Base-by-base conservation (phyloP, 1,284 basidiomycete genomes). In the Trametes hirsuta region DNA sequence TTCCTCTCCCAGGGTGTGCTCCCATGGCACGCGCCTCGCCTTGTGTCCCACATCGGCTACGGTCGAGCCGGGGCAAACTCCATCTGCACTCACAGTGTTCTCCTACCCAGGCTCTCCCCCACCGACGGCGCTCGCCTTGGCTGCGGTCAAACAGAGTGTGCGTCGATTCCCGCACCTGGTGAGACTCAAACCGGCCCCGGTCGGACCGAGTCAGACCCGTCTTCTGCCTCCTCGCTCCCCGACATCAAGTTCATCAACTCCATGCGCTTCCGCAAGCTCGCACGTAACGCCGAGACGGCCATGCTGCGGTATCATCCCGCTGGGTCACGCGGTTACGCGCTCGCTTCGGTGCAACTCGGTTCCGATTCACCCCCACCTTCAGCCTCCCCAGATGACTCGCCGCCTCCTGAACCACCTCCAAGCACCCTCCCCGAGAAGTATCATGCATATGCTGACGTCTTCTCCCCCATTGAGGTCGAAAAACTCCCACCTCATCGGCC, bases 181-280 rank as follows among this genome's bases (percentile, higher is more conserved):
- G 8, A 25, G 9, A 4, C 25, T 10, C 25, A n/a, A 35, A 30
- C 30, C 8, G 30, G 30, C 30, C 30, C 30, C 30, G 30, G 30
- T 30, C 30, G 30, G 30, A 30, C 8, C 30, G 30, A 30, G 30
- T 21, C 47, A 18, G 14, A 36, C 2, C 47, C 47, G 2, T 21
- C 40, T 6, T 35, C 40, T 9, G 6, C 9, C 9, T 6, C 40
- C 11, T 21, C 40, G 10, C 4, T 24, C 24, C 49, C 53, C 44
- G 22, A 58, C 45, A 47, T 58, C 37, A 14, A 34, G 3, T 58
- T 58, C 45, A 47, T 54, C 40, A 54, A 54, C 47, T 59, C 52
- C 14, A 24, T 22, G 11, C 52, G 47, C 21, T 59, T 53, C 41
- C 47, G 46, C 46, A 59, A 59, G 47, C 30, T 37, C 24, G 45